Base-by-base conservation (phyloP, 2,329 filamentous ascomycete species). In the Hirsutella minnesotensis region DNA sequence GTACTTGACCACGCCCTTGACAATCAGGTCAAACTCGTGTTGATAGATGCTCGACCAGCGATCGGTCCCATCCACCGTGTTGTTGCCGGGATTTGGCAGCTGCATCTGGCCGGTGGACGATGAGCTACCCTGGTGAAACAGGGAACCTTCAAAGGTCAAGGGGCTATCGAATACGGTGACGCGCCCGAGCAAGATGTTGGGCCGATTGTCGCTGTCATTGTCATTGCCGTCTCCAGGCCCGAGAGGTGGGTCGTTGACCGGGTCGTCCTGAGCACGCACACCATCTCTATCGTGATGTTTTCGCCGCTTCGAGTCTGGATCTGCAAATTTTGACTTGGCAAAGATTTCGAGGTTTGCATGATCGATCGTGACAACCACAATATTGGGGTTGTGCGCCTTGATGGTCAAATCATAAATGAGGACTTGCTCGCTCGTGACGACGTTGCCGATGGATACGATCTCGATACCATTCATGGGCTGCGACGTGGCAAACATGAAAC, bases 391-490 rank as follows among this genome's bases (percentile, higher is more conserved):
- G 53, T 90, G 73, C 1, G 90, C 92, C 51, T 79, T 79, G 46
- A 98, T 86, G 18, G 86, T 79, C 39, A 98, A 67, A 60, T 98
- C 90, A 54, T 96, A 76, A 78, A 98, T 95, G 35, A 98, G 74
- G 59, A 96, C 89, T 60, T 95, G 86, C 60, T 95, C 86, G 53
- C 86, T 95, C 3, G 89, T 89, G 39, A 96, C 75, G 20, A 98
- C 87, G 51, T 95, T 94, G 53, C 83, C 79, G 51, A 98, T 87
- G 49, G 82, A 81, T 43, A 83, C 69, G 37, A 96, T 77, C 49
- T 83, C 72, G 45, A 96, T 84, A 49, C 85, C 79, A 21, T 78
- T 75, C 39, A 98, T 74, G 7, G 89, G 86, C 56, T 94, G 88
- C 24, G 89, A 94, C 18, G 89, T 90, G 38, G 88, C 86, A 62